Base-by-base conservation (phyloP, 306 rosid species). In the Begonia masoniana region DNA sequence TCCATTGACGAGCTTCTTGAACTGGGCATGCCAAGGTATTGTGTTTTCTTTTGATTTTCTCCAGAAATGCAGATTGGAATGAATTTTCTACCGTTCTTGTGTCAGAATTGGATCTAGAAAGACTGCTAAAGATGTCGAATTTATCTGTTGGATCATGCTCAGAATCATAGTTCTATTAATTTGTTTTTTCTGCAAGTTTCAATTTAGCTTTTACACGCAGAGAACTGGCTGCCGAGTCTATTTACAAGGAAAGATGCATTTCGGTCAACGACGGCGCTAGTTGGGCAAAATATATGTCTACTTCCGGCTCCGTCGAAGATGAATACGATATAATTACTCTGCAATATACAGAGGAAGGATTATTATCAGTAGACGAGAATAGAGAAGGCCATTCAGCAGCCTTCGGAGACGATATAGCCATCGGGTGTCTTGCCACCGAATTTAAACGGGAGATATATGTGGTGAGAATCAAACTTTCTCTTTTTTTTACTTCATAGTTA, bases 221-320 rank as follows among this genome's bases (percentile, higher is more conserved):
- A 76, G 94, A 85, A 71, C 43, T 68, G 65, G 97, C 96, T 24
- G 94, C 92, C 15, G 96, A 91, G 79, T 83, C 97, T 53, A 83
- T 85, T 41, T 91, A 91, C 88, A 91, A 75, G 57, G 97, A 91
- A 75, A 76, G 97, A 67, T 91, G 97, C 56, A 53, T 73, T 64
- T 73, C 81, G 9, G 87, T 85, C 78, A 71, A 54, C 59, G 84
- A 91, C 67, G 92, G 97, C 54, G 73, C 79, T 47, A 81, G 84
- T 64, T 91, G 97, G 97, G 96, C 92, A 31, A 91, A 91, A 69
- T 91, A 85, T 77, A 91, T 91, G 97, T 80, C 79, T 62, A 83
- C 77, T 62, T 83, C 94, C 53, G 96, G 97, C 61, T 85, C 84
- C 9, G 68, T 70, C 12, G 88, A 74, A 39, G 97, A 85, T 70